Conservation (phyloP, 805 yeast species). For the Yarrowia divulgata region DNA sequence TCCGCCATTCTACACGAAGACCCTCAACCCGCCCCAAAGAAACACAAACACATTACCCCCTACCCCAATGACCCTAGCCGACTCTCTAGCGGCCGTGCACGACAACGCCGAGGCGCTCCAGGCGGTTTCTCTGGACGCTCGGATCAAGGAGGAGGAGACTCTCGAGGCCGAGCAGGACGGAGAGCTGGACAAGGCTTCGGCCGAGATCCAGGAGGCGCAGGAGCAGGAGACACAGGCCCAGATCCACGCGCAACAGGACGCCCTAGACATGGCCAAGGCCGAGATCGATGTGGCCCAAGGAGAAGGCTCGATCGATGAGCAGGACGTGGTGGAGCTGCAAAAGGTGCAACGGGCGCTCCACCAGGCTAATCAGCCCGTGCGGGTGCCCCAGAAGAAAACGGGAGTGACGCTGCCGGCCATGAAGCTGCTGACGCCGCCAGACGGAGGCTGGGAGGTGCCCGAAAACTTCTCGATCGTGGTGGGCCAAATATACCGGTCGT, state of each 20-base stretch:
- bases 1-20: not conserved
- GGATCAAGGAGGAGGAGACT: constrained; percentile 4
- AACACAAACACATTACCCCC: too few relatives aligned
- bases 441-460: constrained; percentile 59
- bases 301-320: not conserved
- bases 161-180: not conserved
- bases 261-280: constrained; percentile 16
- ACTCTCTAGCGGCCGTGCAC: constrained; percentile 5
- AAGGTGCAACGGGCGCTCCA: constrained; percentile 17
- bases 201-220: not conserved
- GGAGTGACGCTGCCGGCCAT: constrained; percentile 30
- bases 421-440: constrained; percentile 26
- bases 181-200: not conserved
- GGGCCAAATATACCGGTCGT: constrained; percentile 78
- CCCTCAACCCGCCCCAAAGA: not conserved
- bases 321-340: constrained; percentile 2
- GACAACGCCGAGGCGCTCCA: constrained; percentile 22
- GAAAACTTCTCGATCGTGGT: constrained; percentile 91
- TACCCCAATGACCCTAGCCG: constrained; percentile 10
- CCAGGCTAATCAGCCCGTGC: not conserved
- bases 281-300: not conserved
- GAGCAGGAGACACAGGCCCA: constrained; percentile 8
- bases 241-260: not conserved
- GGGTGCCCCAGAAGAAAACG: not conserved
- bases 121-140: not conserved